Evolutionary conservation across 2,329 filamentous ascomycete species (phyloP).

Genomic region (Talaromyces sp.): DNA sequence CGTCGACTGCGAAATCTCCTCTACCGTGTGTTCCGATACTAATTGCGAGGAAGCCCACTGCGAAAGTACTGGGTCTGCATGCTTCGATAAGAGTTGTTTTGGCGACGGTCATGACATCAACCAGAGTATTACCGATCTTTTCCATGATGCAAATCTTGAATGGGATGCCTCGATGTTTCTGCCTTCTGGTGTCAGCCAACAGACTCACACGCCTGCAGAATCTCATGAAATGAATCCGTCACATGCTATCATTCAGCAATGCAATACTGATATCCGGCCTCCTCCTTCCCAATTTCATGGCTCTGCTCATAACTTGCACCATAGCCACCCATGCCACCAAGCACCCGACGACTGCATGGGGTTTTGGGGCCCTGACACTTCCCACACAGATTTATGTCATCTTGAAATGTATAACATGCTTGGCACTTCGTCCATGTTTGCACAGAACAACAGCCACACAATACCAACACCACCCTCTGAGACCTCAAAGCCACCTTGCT

Average conservation of each 20-base stretch:
- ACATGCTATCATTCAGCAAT: background rate
- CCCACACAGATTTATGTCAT: conserved; percentile 25
- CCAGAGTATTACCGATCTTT: conserved; percentile 27
- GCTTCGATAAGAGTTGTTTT: conserved; percentile 36
- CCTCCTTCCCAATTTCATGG: conserved; percentile 6
- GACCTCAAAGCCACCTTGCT: conserved; percentile 18
- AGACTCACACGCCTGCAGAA: conserved; percentile 4
- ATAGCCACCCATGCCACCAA: conserved; percentile 11
- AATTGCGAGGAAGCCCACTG: conserved; percentile 24
- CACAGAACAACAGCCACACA: conserved; percentile 1
- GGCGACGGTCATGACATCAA: conserved; percentile 19
- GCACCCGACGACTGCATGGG: conserved; percentile 25
- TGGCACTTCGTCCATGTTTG: conserved; percentile 19
- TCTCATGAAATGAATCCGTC: background rate
- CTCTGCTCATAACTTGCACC: background rate
- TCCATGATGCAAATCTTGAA: conserved; percentile 24
- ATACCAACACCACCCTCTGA: conserved; percentile 3
- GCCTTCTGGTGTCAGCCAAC: conserved; percentile 14
- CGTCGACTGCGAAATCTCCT: conserved; percentile 32
- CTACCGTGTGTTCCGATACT: conserved; percentile 30
- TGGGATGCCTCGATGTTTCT: conserved; percentile 25
- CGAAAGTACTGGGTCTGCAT: conserved; percentile 27
- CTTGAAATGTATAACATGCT: conserved; percentile 33
- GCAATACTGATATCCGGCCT: background rate
- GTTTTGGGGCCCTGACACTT: conserved; percentile 17